Evolutionary conservation across 2,329 filamentous ascomycete species (phyloP).

Genomic region (Zopfia rhizophila): DNA sequence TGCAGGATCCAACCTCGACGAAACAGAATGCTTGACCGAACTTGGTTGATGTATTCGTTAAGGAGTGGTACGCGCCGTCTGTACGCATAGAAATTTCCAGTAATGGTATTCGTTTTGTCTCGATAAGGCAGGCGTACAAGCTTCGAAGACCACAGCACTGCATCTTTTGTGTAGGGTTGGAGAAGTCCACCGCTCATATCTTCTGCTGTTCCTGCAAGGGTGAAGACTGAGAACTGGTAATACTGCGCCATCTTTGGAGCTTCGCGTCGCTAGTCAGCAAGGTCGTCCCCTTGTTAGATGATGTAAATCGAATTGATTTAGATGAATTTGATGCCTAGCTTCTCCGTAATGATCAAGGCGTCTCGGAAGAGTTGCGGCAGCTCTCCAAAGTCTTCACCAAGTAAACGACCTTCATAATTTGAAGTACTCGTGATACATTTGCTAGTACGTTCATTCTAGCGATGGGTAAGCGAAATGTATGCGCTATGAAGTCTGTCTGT

Average conservation of each 20-base stretch:
- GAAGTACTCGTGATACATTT: slow-evolving; percentile 2
- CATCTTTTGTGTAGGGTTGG: neutral
- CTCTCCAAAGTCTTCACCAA: slow-evolving; percentile 2
- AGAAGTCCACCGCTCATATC: slow-evolving; percentile 7
- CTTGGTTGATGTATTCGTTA: slow-evolving; percentile 2
- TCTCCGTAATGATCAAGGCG: too few species aligned
- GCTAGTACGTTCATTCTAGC: slow-evolving; percentile 4
- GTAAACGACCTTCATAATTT: slow-evolving; percentile 6
- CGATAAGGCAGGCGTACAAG: slow-evolving; percentile 8
- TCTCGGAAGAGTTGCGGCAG: too few species aligned
- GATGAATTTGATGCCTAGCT: too few species aligned
- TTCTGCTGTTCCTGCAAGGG: slow-evolving; percentile 5
- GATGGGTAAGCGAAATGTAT: slow-evolving; percentile 8
- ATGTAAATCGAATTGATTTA: too few species aligned
- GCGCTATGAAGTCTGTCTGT: slow-evolving; percentile 3
- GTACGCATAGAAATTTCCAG: slow-evolving; percentile 6
- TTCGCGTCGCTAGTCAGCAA: too few species aligned
- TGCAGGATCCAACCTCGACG: slow-evolving; percentile 10
- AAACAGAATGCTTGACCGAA: slow-evolving; percentile 8
- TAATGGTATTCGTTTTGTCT: neutral
- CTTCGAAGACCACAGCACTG: slow-evolving; percentile 2
- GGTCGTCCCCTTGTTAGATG: too few species aligned
- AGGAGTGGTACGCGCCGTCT: slow-evolving; percentile 1
- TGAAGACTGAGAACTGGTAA: slow-evolving; percentile 11
- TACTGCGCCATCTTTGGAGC: too few species aligned